Conservation (phyloP, 2,329 filamentous ascomycete species). For the Fusarium virguliforme region DNA sequence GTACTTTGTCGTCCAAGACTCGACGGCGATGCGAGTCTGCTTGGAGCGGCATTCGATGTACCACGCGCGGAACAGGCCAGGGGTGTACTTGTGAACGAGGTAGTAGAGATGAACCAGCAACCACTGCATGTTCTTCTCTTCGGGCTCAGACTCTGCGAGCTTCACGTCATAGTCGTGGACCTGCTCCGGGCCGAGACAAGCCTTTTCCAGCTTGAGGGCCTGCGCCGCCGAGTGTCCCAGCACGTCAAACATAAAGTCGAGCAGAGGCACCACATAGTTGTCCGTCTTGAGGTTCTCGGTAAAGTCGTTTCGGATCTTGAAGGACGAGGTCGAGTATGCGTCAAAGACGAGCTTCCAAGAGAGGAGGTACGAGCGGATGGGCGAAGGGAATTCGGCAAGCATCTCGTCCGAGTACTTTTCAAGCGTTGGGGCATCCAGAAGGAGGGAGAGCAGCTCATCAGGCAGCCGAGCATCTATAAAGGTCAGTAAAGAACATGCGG, state of each 20-base stretch:
- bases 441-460: slow-evolving; percentile 86
- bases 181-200: slow-evolving; percentile 71
- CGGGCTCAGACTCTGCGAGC: slow-evolving; percentile 70
- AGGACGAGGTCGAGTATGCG: slow-evolving; percentile 83
- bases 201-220: slow-evolving; percentile 81
- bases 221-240: slow-evolving; percentile 84
- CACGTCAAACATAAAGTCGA: slow-evolving; percentile 88
- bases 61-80: slow-evolving; percentile 86
- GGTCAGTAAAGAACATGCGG: slow-evolving; percentile 21
- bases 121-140: slow-evolving; percentile 85
- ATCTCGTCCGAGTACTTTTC: slow-evolving; percentile 77
- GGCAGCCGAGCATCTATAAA: slow-evolving; percentile 78
- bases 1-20: slow-evolving; percentile 87
- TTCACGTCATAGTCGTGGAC: slow-evolving; percentile 70
- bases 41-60: slow-evolving; percentile 86
- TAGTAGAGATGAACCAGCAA: slow-evolving; percentile 91
- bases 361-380: slow-evolving; percentile 85
- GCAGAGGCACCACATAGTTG: slow-evolving; percentile 76
- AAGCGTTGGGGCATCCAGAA: slow-evolving; percentile 83
- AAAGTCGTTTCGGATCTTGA: slow-evolving; percentile 88
- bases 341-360: slow-evolving; percentile 94
- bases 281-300: slow-evolving; percentile 83
- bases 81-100: slow-evolving; percentile 81
- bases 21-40: slow-evolving; percentile 84
- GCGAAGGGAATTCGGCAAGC: slow-evolving; percentile 78